phyloP scores from a whole-genome alignment of 163 green algal genomes.

The Scenedesmus sp. region DNA sequence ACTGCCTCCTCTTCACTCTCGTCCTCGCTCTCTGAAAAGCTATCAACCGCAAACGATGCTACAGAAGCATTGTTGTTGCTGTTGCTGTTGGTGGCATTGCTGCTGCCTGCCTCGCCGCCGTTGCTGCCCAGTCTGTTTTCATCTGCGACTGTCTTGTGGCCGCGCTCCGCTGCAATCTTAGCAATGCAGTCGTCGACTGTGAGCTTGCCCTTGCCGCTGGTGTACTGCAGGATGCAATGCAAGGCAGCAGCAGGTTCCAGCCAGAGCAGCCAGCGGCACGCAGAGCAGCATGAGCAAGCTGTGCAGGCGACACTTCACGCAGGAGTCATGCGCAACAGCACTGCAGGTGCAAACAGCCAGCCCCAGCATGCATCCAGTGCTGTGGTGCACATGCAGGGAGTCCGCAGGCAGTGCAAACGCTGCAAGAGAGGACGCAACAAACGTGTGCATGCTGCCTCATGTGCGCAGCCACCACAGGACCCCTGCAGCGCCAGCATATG shows the following conservation, averaged over 20 bases:
- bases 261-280: too few relatives aligned
- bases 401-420: too few relatives aligned
- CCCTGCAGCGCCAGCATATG: too few relatives aligned
- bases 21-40: background rate
- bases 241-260: background rate
- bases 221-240: background rate
- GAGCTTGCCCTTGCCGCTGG: background rate
- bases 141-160: constrained; percentile 1
- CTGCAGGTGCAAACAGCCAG: too few relatives aligned
- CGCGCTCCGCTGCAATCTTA: constrained; percentile 38
- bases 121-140: constrained; percentile 21
- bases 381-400: too few relatives aligned
- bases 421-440: too few relatives aligned
- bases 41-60: constrained; percentile 29
- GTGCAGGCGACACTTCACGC: too few relatives aligned
- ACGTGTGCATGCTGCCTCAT: too few relatives aligned
- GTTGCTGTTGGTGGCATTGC: background rate
- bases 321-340: too few relatives aligned
- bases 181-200: constrained; percentile 16
- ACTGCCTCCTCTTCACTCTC: background rate
- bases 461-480: too few relatives aligned
- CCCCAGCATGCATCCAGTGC: too few relatives aligned
- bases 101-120: background rate
- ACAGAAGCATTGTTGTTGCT: constrained; percentile 10
- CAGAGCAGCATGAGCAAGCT: too few relatives aligned